Percentiles rank a stretch among this genome's conserved stretches.
phyloP scores from a whole-genome alignment of 2,329 filamentous ascomycete species.

The Westerdykella sp. region DNA sequence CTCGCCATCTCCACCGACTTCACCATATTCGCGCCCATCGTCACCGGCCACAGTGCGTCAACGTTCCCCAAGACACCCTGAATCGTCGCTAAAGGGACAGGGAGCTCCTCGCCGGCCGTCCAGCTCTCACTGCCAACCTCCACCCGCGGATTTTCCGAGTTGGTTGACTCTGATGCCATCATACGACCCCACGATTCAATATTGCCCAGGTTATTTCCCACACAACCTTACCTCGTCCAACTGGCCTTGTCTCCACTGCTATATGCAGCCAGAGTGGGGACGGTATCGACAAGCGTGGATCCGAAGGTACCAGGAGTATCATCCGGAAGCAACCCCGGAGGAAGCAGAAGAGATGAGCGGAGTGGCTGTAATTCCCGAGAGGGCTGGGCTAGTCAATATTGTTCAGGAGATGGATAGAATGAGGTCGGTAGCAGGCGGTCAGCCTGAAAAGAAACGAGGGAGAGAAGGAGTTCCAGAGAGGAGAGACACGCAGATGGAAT shows the following conservation, averaged over 20 bases:
- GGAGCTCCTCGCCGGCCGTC: not conserved
- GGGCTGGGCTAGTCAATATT: conserved; percentile 12
- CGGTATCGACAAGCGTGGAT: conserved; percentile 1
- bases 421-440: conserved; percentile 2
- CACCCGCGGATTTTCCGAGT: not conserved
- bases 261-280: conserved; percentile 14
- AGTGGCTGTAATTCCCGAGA: conserved; percentile 7
- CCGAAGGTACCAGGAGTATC: conserved; percentile 1
- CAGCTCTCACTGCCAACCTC: not conserved
- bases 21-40: conserved; percentile 1
- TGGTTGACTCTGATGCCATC: not conserved
- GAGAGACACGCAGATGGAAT: not conserved
- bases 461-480: not conserved
- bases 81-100: not conserved
- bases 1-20: conserved; percentile 6
- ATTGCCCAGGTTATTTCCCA: conserved; percentile 19
- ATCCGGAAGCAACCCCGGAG: conserved; percentile 5
- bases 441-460: not conserved
- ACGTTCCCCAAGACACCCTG: not conserved
- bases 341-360: conserved; percentile 18
- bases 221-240: conserved; percentile 9
- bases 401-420: conserved; percentile 4
- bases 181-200: conserved; percentile 7
- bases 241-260: conserved; percentile 24
- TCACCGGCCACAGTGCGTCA: not conserved